Conservation (phyloP, 345 rosid genomes). For the Salix koriyanagi region DNA sequence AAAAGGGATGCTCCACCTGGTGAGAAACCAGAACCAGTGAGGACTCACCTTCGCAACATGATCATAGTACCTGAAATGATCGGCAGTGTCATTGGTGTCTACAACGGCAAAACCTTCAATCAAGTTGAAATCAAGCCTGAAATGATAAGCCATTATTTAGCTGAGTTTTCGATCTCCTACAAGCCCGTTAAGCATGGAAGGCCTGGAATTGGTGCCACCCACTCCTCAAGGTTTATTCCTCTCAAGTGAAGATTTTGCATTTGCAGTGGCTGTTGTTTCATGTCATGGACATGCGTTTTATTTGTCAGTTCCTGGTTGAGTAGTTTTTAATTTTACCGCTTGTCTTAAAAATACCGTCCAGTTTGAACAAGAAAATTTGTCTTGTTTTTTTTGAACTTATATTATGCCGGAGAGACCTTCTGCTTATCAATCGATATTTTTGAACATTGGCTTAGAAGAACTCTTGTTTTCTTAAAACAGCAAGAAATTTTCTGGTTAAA, state of each 20-base stretch:
- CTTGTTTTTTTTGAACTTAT: not conserved
- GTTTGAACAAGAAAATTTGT: not conserved
- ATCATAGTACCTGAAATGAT: constrained; percentile 96
- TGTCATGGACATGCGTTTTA: not conserved
- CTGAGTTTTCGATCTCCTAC: constrained; percentile 35
- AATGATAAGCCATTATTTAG: constrained; percentile 59
- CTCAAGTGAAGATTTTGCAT: constrained; percentile 50
- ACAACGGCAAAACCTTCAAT: constrained; percentile 93
- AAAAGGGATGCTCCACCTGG: constrained; percentile 97
- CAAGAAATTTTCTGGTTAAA: no score
- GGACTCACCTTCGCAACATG: constrained; percentile 95
- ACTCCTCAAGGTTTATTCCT: constrained; percentile 94
- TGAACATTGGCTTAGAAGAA: no score
- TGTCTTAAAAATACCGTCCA: not conserved
- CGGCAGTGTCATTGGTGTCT: constrained; percentile 88
- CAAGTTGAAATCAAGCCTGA: constrained; percentile 98
- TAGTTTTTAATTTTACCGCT: not conserved
- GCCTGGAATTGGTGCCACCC: constrained; percentile 99
- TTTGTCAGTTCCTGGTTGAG: not conserved
- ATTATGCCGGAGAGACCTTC: not conserved
- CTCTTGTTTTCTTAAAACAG: no score
- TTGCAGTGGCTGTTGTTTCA: not conserved
- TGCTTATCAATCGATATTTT: no score
- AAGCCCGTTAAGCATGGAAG: constrained; percentile 97
- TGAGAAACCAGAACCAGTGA: constrained; percentile 93